A percentile compares a stretch with the other conserved stretches of the same genome.
Evolutionary conservation across 768 basidiomycete genomes (phyloP).

Genomic region (Amanita molliuscula): DNA sequence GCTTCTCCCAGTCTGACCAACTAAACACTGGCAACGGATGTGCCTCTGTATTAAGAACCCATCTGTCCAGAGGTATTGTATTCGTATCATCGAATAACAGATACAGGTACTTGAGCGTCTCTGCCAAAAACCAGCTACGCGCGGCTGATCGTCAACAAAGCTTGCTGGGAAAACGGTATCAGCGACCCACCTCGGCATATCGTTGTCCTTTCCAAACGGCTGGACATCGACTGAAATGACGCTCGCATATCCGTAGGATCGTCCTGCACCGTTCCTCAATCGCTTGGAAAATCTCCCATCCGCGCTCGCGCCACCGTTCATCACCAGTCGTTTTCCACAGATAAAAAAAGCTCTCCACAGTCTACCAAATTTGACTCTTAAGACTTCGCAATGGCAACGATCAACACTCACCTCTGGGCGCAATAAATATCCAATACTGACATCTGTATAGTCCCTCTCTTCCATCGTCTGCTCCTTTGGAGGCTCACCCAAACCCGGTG

Average conservation of each 20-base stretch:
- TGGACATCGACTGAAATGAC: constrained; percentile 34
- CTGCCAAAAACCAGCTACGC: constrained; percentile 32
- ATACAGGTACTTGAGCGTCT: constrained; percentile 55
- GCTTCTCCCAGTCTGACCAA: constrained; percentile 46
- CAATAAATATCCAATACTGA: constrained; percentile 36
- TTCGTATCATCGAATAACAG: constrained; percentile 53
- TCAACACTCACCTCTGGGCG: constrained; percentile 51
- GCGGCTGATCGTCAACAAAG: background rate
- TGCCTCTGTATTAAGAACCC: constrained; percentile 62
- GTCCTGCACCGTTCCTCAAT: constrained; percentile 49
- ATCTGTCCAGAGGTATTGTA: constrained; percentile 28
- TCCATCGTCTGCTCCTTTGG: constrained; percentile 7
- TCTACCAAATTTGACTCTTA: constrained; percentile 24
- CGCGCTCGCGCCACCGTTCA: constrained; percentile 58
- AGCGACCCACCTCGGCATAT: constrained; percentile 56
- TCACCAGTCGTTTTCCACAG: constrained; percentile 63
- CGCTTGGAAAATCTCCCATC: constrained; percentile 57
- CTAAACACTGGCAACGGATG: constrained; percentile 60
- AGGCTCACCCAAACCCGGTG: constrained; percentile 35
- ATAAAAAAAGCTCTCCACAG: constrained; percentile 61
- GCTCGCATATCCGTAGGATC: constrained; percentile 44
- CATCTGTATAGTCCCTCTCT: constrained; percentile 41
- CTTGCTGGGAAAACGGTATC: background rate
- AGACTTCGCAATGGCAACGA: background rate
- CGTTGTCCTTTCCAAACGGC: constrained; percentile 28